A percentile compares a stretch with the other conserved stretches of the same genome.
phyloP scores from a whole-genome alignment of 2,329 filamentous ascomycete species.

The Alternaria metachromatica region DNA sequence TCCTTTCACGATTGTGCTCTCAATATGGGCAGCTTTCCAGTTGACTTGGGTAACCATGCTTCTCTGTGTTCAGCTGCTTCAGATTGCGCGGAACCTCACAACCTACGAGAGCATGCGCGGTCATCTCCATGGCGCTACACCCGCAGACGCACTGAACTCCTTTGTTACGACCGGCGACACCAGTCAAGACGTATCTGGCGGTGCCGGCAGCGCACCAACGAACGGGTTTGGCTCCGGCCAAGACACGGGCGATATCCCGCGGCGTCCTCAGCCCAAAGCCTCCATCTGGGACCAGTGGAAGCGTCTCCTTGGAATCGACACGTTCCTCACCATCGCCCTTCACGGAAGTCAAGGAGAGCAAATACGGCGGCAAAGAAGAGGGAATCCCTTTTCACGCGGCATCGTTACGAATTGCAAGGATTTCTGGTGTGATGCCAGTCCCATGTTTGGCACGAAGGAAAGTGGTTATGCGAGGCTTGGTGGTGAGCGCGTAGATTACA shows the following conservation, averaged over 20 bases:
- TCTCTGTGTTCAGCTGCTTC: conserved; percentile 88
- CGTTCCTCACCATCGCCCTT: conserved; percentile 89
- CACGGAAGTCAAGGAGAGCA: conserved; percentile 66
- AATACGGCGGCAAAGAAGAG: conserved; percentile 51
- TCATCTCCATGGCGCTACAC: conserved; percentile 65
- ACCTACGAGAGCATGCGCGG: conserved; percentile 97
- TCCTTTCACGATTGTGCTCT: conserved; percentile 80
- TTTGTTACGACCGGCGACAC: conserved; percentile 76
- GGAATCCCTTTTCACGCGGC: conserved; percentile 86
- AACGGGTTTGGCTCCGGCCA: conserved; percentile 70
- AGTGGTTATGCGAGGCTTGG: conserved; percentile 78
- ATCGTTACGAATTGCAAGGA: conserved; percentile 90
- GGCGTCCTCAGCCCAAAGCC: conserved; percentile 60
- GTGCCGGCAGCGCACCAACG: conserved; percentile 32
- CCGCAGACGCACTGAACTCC: conserved; percentile 68
- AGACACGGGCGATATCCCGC: conserved; percentile 50
- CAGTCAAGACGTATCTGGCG: conserved; percentile 60
- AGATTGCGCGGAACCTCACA: conserved; percentile 90
- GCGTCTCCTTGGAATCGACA: conserved; percentile 85
- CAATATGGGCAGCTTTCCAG: conserved; percentile 81
- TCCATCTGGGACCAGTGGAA: conserved; percentile 81
- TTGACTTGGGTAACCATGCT: conserved; percentile 98
- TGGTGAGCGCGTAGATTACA: conserved; percentile 84
- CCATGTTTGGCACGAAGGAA: conserved; percentile 77
- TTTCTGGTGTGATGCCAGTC: conserved; percentile 92